Evolutionary conservation across 441 rosid genomes (phyloP).

Genomic region (Theobroma grandiflorum): DNA sequence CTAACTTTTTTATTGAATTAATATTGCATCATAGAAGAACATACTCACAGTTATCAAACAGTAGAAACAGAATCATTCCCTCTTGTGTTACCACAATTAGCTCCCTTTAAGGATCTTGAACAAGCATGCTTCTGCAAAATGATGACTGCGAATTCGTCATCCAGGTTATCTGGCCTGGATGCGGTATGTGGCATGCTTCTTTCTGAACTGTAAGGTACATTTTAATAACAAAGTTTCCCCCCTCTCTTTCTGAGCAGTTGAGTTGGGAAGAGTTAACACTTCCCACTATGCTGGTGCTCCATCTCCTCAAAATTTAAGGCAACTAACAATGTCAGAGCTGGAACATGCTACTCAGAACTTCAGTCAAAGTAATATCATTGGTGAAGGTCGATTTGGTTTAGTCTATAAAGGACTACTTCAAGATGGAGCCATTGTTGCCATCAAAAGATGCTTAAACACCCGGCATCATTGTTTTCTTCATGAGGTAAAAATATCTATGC

Average conservation of each 20-base stretch:
- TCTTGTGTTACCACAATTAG: too few species aligned
- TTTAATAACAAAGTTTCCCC: not conserved
- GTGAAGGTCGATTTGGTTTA: conserved; percentile 54
- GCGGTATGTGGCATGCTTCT: not conserved
- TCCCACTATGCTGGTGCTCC: conserved; percentile 31
- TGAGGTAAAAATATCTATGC: conserved; percentile 40
- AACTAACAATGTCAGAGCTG: conserved; percentile 45
- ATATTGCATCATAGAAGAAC: not conserved
- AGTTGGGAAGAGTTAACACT: conserved; percentile 37
- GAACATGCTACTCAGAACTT: conserved; percentile 51
- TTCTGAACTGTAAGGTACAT: not conserved
- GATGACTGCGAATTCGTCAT: not conserved
- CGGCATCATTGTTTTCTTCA: conserved; percentile 34
- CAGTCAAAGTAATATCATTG: conserved; percentile 49
- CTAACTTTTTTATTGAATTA: not conserved
- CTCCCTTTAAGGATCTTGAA: too few species aligned
- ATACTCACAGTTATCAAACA: too few species aligned
- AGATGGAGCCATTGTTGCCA: conserved; percentile 59
- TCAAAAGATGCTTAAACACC: conserved; percentile 46
- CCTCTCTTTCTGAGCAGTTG: conserved; percentile 33
- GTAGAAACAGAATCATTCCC: too few species aligned
- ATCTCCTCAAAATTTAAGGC: conserved; percentile 39
- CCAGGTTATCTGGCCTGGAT: not conserved
- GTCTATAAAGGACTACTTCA: conserved; percentile 56
- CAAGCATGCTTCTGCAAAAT: not conserved